phyloP scores from a whole-genome alignment of 306 rosid species.

The Alnus glutinosa region DNA sequence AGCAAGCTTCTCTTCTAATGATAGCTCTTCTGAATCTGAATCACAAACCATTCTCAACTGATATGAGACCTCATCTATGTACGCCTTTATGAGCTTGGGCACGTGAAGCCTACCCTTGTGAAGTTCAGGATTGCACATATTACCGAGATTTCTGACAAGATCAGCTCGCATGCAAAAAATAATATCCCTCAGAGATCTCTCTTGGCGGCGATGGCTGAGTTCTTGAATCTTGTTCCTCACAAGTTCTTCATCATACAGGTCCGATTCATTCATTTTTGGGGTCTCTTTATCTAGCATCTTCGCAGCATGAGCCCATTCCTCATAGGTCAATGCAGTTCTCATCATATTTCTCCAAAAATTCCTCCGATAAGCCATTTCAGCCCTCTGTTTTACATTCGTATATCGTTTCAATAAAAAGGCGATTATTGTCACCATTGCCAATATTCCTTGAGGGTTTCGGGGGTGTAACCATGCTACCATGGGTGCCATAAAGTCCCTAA shows the following conservation, averaged over 20 bases:
- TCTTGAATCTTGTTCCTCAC: constrained; percentile 87
- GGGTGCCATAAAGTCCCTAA: constrained; percentile 49
- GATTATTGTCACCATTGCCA: constrained; percentile 80
- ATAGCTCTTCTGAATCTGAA: constrained; percentile 79
- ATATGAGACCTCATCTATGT: constrained; percentile 80
- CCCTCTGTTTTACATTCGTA: constrained; percentile 70
- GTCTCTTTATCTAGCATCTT: constrained; percentile 96
- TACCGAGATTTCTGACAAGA: constrained; percentile 86
- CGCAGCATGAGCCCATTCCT: constrained; percentile 99
- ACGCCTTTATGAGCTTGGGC: constrained; percentile 83
- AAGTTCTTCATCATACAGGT: constrained; percentile 78
- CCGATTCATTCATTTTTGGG: constrained; percentile 79
- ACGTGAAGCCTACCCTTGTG: constrained; percentile 92
- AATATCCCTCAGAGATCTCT: constrained; percentile 80
- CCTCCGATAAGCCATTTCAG: constrained; percentile 92
- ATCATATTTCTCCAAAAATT: constrained; percentile 96
- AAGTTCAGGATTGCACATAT: constrained; percentile 90
- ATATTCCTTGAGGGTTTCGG: constrained; percentile 87
- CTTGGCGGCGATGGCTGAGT: constrained; percentile 78
- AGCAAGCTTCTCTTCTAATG: constrained; percentile 84
- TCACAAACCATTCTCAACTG: constrained; percentile 93
- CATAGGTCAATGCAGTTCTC: constrained; percentile 87
- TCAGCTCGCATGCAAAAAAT: constrained; percentile 94
- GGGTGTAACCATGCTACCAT: constrained; percentile 79
- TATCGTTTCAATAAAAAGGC: constrained; percentile 84